Evolutionary conservation across 2,329 filamentous ascomycete species (phyloP).

Genomic region (Talaromyces sp.): DNA sequence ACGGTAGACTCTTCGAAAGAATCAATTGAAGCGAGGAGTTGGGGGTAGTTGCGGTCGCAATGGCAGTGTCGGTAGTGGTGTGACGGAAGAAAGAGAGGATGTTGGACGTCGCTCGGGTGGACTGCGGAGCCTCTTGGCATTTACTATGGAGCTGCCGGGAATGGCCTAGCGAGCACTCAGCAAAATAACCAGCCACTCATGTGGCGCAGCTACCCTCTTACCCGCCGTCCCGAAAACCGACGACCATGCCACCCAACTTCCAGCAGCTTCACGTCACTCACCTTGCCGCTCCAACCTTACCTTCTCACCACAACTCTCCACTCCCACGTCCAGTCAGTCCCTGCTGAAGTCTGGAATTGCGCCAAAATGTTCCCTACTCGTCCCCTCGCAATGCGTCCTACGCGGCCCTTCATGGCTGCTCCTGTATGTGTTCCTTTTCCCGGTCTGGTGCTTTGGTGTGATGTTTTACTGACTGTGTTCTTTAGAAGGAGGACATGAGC

Average conservation of each 20-base stretch:
- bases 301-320: background rate
- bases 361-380: conserved; percentile 63
- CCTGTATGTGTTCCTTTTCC: conserved; percentile 61
- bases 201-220: conserved; percentile 32
- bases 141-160: conserved; percentile 36
- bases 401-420: conserved; percentile 55
- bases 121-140: conserved; percentile 32
- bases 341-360: background rate
- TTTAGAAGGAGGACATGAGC: conserved; percentile 63
- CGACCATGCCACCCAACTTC: conserved; percentile 24
- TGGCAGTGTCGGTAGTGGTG: conserved; percentile 25
- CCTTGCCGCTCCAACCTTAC: conserved; percentile 20
- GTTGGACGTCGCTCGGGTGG: conserved; percentile 28
- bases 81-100: conserved; percentile 25
- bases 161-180: conserved; percentile 32
- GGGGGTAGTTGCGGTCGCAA: conserved; percentile 8
- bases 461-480: conserved; percentile 41
- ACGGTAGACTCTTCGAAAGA: conserved; percentile 32
- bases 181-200: conserved; percentile 29
- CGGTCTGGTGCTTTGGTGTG: conserved; percentile 17
- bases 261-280: conserved; percentile 26
- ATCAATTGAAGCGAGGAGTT: conserved; percentile 6
- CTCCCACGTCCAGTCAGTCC: background rate
- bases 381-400: conserved; percentile 61
- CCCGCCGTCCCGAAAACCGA: conserved; percentile 32